Evolutionary conservation across 2,329 filamentous ascomycete species (phyloP), one percentile per base, ranked within the genome.

Genomic region (Venturia carpophila): DNA sequence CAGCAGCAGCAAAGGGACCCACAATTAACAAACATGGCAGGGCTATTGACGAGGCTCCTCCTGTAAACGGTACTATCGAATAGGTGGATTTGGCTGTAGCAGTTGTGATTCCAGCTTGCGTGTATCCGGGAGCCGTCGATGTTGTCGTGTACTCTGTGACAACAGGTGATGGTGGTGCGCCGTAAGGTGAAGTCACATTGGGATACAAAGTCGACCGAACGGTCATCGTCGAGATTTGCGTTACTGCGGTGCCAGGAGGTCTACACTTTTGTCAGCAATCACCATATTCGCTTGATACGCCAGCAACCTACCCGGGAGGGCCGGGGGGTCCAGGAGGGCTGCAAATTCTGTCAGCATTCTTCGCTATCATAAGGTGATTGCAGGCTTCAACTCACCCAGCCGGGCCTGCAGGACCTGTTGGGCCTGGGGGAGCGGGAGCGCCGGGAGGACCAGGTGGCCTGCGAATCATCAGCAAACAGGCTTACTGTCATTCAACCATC

Each of bases 51-150:
- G 52, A 37, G 19, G 52, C 52, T n/a, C 6, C 30, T 15, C 52
- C 52, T 3, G 52, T 58, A n/a, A 58, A 58, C 17, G 52, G 52
- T n/a, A 58, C 52, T 34, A 58, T 34, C 13, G 49, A 56, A 56
- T 24, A 58, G 52, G 27, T 58, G 30, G 52, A 11, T 37, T 21
- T 58, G 15, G 27, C 52, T 27, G 52, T 58, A 5, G 15, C 19
- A 2, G 30, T 58, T 37, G 52, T 58, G 19, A 37, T 5, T 4
- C 52, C 52, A 17, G 27, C 52, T 58, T 58, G 52, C 19, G 52
- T 58, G 30, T 37, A 58, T 15, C 27, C 30, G 7, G 27, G 24
- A 15, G 27, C 5, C 15, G 52, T 58, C 17, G 52, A 58, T 30
- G 52, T 58, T 37, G 17, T 37, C 19, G 52, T 58, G 19, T 58